These are phyloP conservation scores for Hibiscus tridactylites DNA, from an alignment of 345 rosid species.

Conservation along the genomic window DNA sequence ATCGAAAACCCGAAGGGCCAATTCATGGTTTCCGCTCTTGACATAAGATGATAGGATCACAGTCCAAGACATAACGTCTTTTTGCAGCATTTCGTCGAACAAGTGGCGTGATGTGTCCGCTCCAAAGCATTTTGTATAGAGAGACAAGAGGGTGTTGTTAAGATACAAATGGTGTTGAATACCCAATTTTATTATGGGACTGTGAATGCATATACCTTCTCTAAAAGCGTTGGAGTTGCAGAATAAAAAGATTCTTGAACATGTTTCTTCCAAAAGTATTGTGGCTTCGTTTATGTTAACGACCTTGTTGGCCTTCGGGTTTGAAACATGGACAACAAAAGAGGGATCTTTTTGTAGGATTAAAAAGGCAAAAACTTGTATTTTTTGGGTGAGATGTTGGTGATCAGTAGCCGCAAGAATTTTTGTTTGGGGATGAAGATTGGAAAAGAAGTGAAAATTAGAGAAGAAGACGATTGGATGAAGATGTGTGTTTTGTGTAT, in stretches of 20 bases:
- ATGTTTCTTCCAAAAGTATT: constrained; percentile 31
- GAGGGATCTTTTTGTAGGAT: too few species aligned
- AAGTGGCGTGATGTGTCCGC: constrained; percentile 33
- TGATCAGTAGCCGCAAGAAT: too few species aligned
- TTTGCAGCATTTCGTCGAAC: constrained; percentile 64
- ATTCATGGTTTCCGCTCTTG: constrained; percentile 28
- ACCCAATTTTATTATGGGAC: constrained; percentile 44
- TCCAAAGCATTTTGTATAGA: constrained; percentile 38
- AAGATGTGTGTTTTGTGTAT: too few species aligned
- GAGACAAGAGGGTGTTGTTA: constrained; percentile 54
- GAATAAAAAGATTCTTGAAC: constrained; percentile 31
- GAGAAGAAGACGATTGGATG: too few species aligned
- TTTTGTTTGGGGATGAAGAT: too few species aligned
- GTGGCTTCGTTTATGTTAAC: constrained; percentile 19
- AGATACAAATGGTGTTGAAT: constrained; percentile 35
- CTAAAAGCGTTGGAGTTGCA: constrained; percentile 40
- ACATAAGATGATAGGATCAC: constrained; percentile 43
- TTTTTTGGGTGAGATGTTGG: too few species aligned
- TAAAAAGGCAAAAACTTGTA: too few species aligned
- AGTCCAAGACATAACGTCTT: constrained; percentile 68
- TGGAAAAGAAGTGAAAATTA: too few species aligned
- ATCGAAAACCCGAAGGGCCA: constrained; percentile 35
- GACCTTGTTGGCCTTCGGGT: constrained; percentile 6
- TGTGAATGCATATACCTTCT: constrained; percentile 48
- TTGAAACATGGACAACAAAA: too few species aligned